Evolutionary conservation across 2,329 filamentous ascomycete species (phyloP), one percentile per base, ranked within the genome.

Genomic region (Ceratocystis alfenasii): DNA sequence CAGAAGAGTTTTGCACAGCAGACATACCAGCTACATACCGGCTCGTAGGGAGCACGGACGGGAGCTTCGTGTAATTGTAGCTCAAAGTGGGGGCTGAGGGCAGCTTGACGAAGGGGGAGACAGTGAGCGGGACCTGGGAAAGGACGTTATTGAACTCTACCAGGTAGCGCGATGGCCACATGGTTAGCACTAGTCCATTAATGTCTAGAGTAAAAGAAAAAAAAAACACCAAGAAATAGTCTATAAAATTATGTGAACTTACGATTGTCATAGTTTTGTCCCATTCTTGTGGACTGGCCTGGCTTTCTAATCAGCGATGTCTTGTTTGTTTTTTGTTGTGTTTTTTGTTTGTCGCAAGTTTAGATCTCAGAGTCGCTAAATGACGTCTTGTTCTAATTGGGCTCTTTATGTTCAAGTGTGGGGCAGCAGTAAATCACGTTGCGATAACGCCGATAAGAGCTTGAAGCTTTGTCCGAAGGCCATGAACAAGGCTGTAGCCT

Each of bases 51-150:
- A 97, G 83, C 1, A 90, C 88, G 0, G 90, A 93, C 0, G 93
- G 90, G 73, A 97, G 87, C 10, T 86, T 83, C 74, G 92, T 93
- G 82, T 96, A 97, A 71, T 90, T 95, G 79, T 97, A 97, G 28
- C 94, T 93, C 6, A 99, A 84, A 0, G 92, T 96, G 22, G 92
- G 89, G 30, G 93, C 88, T 36, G 89, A 87, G 10, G 94, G 94
- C 41, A 99, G 87, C 68, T 87, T 88, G 71, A 97, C 85, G 78
- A 96, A 96, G 30, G 94, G 94, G 2, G 93, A 96, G 57, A 97
- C 91, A 62, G 91, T 95, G 65, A 99, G 79, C 36, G 94, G 91
- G 50, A 97, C 86, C 77, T 99, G 94, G 70, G 92, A 89, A 60
- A 99, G 85, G 69, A 96, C 84, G 17, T 88, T 89, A 77, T 96